phyloP scores from a whole-genome alignment of 495 filamentous ascomycete genomes.

The Bathelium albidoporum region DNA sequence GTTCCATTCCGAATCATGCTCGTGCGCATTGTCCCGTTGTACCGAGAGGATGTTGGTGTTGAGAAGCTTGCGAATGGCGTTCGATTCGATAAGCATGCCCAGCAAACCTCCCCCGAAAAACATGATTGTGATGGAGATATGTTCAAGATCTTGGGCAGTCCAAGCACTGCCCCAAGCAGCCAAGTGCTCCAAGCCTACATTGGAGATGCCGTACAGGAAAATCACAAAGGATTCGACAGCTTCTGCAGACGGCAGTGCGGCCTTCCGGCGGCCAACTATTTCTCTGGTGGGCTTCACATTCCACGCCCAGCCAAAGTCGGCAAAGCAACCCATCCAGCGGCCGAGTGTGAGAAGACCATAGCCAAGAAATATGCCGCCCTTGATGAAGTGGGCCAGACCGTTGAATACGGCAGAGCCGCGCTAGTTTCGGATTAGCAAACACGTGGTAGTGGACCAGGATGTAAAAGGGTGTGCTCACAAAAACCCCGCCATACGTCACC shows the following conservation, averaged over 20 bases:
- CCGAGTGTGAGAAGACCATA: conserved; percentile 82
- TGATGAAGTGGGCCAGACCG: conserved; percentile 87
- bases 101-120: conserved; percentile 92
- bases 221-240: conserved; percentile 83
- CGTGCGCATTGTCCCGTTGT: conserved; percentile 21
- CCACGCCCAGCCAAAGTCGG: conserved; percentile 93
- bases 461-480: conserved; percentile 38
- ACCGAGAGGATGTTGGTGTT: conserved; percentile 49
- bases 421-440: conserved; percentile 27
- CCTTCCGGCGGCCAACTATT: conserved; percentile 47
- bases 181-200: conserved; percentile 89
- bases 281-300: conserved; percentile 63
- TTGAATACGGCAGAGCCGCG: conserved; percentile 59
- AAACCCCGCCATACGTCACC: conserved; percentile 60
- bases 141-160: conserved; percentile 75
- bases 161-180: conserved; percentile 58
- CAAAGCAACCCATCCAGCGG: conserved; percentile 83
- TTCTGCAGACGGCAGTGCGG: conserved; percentile 67
- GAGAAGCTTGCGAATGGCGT: conserved; percentile 54
- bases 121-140: conserved; percentile 83
- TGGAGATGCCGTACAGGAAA: conserved; percentile 77
- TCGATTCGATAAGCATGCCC: conserved; percentile 90
- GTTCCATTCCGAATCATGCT: conserved; percentile 41
- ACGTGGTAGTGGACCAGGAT: not conserved
- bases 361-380: conserved; percentile 96